These are phyloP conservation scores for Centella asiatica DNA, from an alignment of 129 eudicot genomes.

Conservation along the genomic window DNA sequence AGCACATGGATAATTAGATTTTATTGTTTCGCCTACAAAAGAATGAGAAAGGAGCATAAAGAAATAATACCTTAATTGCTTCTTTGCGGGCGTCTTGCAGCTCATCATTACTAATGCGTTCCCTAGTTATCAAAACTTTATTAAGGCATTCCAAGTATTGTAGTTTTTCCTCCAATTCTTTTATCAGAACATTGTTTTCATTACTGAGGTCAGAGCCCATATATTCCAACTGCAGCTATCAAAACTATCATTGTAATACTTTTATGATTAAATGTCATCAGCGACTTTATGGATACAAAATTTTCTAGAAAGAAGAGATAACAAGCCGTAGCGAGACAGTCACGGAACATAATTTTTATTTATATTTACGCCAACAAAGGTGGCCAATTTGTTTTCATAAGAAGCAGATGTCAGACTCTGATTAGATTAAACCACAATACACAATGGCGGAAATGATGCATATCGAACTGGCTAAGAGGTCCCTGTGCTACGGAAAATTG, in stretches of 20 bases:
- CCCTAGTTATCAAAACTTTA: conserved; percentile 17
- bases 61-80: conserved; percentile 5
- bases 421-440: no score
- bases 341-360: no score
- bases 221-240: conserved; percentile 5
- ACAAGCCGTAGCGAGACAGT: neutral
- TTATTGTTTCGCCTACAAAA: no score
- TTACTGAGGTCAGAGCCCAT: neutral
- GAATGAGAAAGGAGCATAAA: neutral
- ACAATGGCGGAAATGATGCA: no score
- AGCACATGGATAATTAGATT: no score
- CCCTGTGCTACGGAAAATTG: neutral
- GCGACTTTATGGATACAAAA: neutral
- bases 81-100: conserved; percentile 32
- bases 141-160: conserved; percentile 18
- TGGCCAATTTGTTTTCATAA: no score
- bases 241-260: neutral
- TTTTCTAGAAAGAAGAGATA: neutral
- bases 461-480: neutral
- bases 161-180: conserved; percentile 20
- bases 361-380: no score
- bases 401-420: no score
- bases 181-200: neutral
- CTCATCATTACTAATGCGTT: conserved; percentile 20
- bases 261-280: neutral